phyloP scores from a whole-genome alignment of 805 yeast species.

The Candida railenensis region DNA sequence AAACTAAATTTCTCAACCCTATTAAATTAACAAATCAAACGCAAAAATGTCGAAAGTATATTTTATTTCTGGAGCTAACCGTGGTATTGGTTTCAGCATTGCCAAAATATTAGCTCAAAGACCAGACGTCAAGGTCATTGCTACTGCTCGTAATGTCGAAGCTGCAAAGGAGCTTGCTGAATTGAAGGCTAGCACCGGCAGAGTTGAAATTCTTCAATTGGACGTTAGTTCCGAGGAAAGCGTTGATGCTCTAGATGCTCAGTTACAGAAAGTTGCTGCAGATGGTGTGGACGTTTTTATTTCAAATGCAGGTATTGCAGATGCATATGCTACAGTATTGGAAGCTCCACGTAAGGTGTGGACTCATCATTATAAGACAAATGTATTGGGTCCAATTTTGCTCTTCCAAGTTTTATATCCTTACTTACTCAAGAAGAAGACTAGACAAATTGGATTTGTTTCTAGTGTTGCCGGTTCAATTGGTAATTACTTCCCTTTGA shows the following conservation, averaged over 20 bases:
- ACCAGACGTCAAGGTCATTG: slow-evolving; percentile 19
- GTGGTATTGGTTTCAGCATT: slow-evolving; percentile 39
- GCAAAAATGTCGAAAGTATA: slow-evolving; percentile 15
- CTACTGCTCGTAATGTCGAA: slow-evolving; percentile 13
- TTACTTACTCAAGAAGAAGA: slow-evolving; percentile 13
- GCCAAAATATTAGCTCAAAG: slow-evolving; percentile 21
- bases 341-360: slow-evolving; percentile 18
- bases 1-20: no score
- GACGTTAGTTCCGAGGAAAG: slow-evolving; percentile 16
- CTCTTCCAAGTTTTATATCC: slow-evolving; percentile 17
- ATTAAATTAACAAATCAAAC: no score
- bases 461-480: slow-evolving; percentile 25
- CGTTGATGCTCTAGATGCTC: slow-evolving; percentile 11
- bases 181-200: slow-evolving; percentile 7
- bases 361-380: slow-evolving; percentile 15
- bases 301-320: slow-evolving; percentile 28
- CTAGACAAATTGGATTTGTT: slow-evolving; percentile 23
- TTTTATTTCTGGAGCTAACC: slow-evolving; percentile 40
- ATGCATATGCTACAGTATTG: slow-evolving; percentile 12
- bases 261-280: slow-evolving; percentile 8
- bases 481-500: slow-evolving; percentile 12
- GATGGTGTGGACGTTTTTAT: slow-evolving; percentile 31
- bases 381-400: slow-evolving; percentile 21
- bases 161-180: slow-evolving; percentile 7
- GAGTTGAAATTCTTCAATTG: slow-evolving; percentile 17